Evolutionary conservation across 2,329 filamentous ascomycete species (phyloP).

Genomic region (Aspergillus phoenicis): DNA sequence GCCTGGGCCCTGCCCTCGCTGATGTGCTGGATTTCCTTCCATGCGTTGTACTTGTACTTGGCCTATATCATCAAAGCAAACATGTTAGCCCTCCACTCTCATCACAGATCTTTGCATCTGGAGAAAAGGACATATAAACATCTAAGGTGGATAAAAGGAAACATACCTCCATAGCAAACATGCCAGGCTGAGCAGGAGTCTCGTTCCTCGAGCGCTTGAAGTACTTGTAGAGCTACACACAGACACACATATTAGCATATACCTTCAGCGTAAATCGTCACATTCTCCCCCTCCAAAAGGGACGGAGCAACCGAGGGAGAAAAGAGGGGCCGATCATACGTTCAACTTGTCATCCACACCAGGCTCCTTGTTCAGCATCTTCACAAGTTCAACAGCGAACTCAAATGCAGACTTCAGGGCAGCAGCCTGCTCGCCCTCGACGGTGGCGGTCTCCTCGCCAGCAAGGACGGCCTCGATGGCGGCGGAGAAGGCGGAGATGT

Average conservation of each 20-base stretch:
- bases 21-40: conserved; percentile 69
- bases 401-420: conserved; percentile 35
- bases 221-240: conserved; percentile 23
- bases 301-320: not conserved
- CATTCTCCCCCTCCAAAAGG: not conserved
- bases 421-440: conserved; percentile 21
- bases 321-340: conserved; percentile 31
- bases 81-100: not conserved
- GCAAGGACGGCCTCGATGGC: conserved; percentile 29
- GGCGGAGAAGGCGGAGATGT: conserved; percentile 28
- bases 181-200: conserved; percentile 20
- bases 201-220: conserved; percentile 21
- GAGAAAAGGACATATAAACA: no score
- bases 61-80: conserved; percentile 50
- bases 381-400: conserved; percentile 35
- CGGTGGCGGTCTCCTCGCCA: conserved; percentile 20
- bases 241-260: not conserved
- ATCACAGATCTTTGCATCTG: not conserved
- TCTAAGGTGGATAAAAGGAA: no score
- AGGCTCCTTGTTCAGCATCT: conserved; percentile 31
- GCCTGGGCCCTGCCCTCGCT: conserved; percentile 70
- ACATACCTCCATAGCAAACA: conserved; percentile 24
- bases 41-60: conserved; percentile 79
- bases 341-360: conserved; percentile 30
- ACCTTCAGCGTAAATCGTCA: no score